These are phyloP conservation scores for Brassica juncea DNA, from an alignment of 345 rosid genomes.

Conservation along the genomic window DNA sequence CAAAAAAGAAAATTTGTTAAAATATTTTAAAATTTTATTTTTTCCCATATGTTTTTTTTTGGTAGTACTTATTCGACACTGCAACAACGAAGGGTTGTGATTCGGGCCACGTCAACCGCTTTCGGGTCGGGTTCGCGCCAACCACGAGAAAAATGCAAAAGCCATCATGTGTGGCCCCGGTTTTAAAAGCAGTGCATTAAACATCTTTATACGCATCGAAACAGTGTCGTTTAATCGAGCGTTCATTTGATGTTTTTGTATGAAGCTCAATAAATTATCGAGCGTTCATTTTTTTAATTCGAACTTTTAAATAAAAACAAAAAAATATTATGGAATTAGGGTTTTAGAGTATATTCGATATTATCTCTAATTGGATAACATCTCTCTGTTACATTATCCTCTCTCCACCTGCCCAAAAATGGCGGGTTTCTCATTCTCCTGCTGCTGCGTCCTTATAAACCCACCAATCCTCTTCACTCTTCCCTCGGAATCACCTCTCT, in stretches of 20 bases:
- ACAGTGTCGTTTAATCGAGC: too few relatives aligned
- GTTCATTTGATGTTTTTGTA: not conserved
- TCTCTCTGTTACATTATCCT: constrained; percentile 26
- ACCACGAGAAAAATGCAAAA: too few relatives aligned
- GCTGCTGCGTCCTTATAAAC: constrained; percentile 30
- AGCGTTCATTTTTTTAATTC: not conserved
- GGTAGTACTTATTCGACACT: too few relatives aligned
- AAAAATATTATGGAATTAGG: constrained; percentile 26
- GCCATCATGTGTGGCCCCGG: too few relatives aligned
- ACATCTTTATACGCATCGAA: too few relatives aligned
- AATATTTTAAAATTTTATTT: too few relatives aligned
- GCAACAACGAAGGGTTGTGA: too few relatives aligned
- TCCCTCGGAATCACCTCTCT: constrained; percentile 26
- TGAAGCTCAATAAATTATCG: not conserved
- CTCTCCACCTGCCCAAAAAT: constrained; percentile 26
- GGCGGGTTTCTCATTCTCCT: constrained; percentile 49
- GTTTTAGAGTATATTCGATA: constrained; percentile 53
- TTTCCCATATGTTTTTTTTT: too few relatives aligned
- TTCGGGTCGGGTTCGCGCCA: too few relatives aligned
- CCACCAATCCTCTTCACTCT: constrained; percentile 33
- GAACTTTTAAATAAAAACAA: not conserved
- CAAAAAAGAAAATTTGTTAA: too few relatives aligned
- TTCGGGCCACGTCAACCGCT: too few relatives aligned
- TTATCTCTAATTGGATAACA: constrained; percentile 16
- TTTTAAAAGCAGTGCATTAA: too few relatives aligned